Percentiles rank a stretch among this genome's conserved stretches.
phyloP scores from a whole-genome alignment of 345 rosid genomes.

The Gossypium raimondii region DNA sequence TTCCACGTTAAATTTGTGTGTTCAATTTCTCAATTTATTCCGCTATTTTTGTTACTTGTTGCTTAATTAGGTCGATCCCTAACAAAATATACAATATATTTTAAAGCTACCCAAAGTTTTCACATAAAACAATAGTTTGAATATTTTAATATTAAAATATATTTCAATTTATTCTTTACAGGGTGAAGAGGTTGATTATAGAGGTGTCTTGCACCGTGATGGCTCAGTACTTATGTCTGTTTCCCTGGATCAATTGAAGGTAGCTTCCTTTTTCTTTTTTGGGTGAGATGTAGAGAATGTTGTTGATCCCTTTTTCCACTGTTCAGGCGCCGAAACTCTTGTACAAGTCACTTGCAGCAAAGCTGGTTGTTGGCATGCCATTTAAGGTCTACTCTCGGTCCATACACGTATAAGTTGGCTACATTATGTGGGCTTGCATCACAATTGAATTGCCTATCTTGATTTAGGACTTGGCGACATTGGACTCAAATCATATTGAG shows the following conservation, averaged over 20 bases:
- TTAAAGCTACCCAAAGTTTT: no score
- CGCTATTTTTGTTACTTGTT: no score
- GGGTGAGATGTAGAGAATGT: not conserved
- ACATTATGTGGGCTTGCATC: conserved; percentile 12
- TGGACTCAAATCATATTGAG: conserved; percentile 62
- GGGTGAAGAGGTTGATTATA: conserved; percentile 96
- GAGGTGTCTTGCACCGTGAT: conserved; percentile 94
- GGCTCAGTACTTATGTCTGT: conserved; percentile 92
- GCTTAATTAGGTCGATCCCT: no score
- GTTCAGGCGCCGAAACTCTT: conserved; percentile 75
- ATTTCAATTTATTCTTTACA: conserved; percentile 22
- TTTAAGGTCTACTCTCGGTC: conserved; percentile 61
- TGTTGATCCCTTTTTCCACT: not conserved
- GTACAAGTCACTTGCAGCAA: conserved; percentile 86
- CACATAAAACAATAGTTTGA: no score
- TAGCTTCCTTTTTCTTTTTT: not conserved
- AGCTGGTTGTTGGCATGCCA: conserved; percentile 93
- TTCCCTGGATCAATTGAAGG: conserved; percentile 70
- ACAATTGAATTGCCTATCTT: conserved; percentile 11
- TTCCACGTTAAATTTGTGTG: no score
- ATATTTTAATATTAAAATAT: no score
- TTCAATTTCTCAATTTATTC: no score
- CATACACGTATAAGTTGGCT: conserved; percentile 10
- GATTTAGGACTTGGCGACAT: conserved; percentile 85
- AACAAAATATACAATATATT: no score